Conservation (phyloP, 768 basidiomycete species). For the Solioccasus polychromus region DNA sequence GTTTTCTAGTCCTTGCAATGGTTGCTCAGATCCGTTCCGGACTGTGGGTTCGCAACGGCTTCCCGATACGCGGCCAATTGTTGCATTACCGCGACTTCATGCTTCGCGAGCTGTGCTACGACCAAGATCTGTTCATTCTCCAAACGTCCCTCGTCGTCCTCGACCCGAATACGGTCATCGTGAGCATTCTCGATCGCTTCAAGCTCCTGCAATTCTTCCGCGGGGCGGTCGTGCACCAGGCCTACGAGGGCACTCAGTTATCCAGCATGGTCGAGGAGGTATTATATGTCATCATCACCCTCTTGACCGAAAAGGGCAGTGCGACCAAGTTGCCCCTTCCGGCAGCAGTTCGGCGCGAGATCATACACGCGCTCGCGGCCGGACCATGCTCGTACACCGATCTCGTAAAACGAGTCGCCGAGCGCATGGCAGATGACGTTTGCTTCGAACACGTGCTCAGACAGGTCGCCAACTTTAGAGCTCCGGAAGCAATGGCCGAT, state of each 20-base stretch:
- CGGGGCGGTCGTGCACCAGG: conserved; percentile 49
- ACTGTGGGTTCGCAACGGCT: conserved; percentile 97
- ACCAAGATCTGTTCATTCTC: conserved; percentile 90
- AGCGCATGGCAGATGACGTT: conserved; percentile 80
- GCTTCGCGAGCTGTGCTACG: conserved; percentile 93
- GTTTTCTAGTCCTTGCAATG: conserved; percentile 71
- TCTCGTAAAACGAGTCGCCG: conserved; percentile 85
- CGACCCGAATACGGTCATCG: conserved; percentile 74
- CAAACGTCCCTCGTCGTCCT: conserved; percentile 81
- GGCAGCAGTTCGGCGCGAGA: conserved; percentile 71
- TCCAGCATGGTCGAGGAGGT: conserved; percentile 91
- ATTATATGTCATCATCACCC: conserved; percentile 80
- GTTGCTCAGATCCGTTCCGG: conserved; percentile 94
- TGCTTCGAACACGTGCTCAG: conserved; percentile 76
- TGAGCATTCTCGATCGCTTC: conserved; percentile 89
- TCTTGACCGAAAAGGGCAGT: conserved; percentile 78
- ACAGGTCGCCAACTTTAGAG: conserved; percentile 77
- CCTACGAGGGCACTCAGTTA: conserved; percentile 69
- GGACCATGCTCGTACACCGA: conserved; percentile 89
- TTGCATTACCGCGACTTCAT: conserved; percentile 96
- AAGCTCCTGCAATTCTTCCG: conserved; percentile 78
- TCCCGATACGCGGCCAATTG: conserved; percentile 90
- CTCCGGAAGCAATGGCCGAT: conserved; percentile 76
- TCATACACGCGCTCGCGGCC: conserved; percentile 87
- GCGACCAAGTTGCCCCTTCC: conserved; percentile 66